phyloP scores from a whole-genome alignment of 257 asterid species.

The Scutellaria barbata region DNA sequence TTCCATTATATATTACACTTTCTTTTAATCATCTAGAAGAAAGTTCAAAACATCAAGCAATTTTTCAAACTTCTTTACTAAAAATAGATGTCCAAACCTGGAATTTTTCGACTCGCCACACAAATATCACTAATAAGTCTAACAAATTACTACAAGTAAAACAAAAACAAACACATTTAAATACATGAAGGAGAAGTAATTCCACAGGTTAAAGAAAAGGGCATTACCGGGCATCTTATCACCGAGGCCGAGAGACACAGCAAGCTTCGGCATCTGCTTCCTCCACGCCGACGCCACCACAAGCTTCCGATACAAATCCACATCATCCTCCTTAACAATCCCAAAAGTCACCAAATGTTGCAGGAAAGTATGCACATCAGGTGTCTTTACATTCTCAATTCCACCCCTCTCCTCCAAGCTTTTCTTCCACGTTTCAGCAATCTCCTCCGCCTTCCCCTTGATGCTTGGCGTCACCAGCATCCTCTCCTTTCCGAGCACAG shows the following conservation, averaged over 20 bases:
- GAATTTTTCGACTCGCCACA: not conserved
- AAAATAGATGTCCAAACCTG: constrained; percentile 17
- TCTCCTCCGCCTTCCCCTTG: constrained; percentile 82
- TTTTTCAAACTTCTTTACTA: constrained; percentile 18
- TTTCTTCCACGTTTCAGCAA: constrained; percentile 95
- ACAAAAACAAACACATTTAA: not conserved
- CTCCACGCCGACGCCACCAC: constrained; percentile 99
- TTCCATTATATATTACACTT: constrained; percentile 2
- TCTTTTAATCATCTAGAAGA: not conserved
- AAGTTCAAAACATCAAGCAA: constrained; percentile 1
- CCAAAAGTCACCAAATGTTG: constrained; percentile 99
- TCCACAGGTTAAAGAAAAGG: constrained; percentile 14
- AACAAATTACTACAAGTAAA: constrained; percentile 6
- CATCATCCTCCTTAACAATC: constrained; percentile 78
- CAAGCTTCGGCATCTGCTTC: constrained; percentile 99
- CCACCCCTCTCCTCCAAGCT: constrained; percentile 99
- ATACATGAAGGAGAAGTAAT: not conserved
- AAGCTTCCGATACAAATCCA: constrained; percentile 91
- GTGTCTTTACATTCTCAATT: constrained; percentile 91
- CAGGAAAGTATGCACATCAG: constrained; percentile 96
- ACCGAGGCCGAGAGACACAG: constrained; percentile 86
- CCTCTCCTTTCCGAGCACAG: constrained; percentile 91
- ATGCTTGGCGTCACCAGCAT: constrained; percentile 87
- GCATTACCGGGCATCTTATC: constrained; percentile 92
- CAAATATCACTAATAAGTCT: not conserved